phyloP scores from a whole-genome alignment of 148 eudicot genomes.

The Vaccinium corymbosum region DNA sequence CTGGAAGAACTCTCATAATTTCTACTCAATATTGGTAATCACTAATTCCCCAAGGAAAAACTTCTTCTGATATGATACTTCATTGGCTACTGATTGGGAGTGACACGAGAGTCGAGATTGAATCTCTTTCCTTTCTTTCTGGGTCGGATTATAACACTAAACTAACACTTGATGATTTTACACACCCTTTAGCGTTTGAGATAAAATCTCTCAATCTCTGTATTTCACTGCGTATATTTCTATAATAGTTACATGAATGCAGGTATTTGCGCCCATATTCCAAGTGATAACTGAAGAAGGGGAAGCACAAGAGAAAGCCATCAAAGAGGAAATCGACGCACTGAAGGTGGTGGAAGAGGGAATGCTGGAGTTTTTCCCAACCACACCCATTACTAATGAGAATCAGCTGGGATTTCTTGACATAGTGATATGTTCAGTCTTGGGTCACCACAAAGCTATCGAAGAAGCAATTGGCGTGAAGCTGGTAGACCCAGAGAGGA shows the following conservation, averaged over 20 bases:
- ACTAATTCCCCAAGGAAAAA: too few relatives aligned
- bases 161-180: too few relatives aligned
- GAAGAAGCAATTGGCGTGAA: constrained; percentile 27
- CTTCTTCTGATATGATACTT: too few relatives aligned
- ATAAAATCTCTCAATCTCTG: background rate
- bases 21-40: too few relatives aligned
- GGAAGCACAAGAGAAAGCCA: constrained; percentile 18
- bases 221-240: too few relatives aligned
- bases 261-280: constrained; percentile 15
- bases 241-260: background rate
- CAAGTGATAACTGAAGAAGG: constrained; percentile 4
- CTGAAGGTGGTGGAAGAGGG: constrained; percentile 25
- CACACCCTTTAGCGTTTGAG: background rate
- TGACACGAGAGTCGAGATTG: too few relatives aligned
- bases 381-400: constrained; percentile 1
- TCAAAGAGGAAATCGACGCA: constrained; percentile 20
- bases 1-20: background rate
- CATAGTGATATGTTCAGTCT: constrained; percentile 16
- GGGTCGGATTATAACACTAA: too few relatives aligned
- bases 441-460: constrained; percentile 22
- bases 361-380: constrained; percentile 21
- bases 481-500: constrained; percentile 24
- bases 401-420: constrained; percentile 28
- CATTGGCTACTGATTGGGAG: too few relatives aligned
- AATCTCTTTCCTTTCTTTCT: too few relatives aligned